phyloP scores from a whole-genome alignment of 345 rosid genomes.

The Sonneratia alba region DNA sequence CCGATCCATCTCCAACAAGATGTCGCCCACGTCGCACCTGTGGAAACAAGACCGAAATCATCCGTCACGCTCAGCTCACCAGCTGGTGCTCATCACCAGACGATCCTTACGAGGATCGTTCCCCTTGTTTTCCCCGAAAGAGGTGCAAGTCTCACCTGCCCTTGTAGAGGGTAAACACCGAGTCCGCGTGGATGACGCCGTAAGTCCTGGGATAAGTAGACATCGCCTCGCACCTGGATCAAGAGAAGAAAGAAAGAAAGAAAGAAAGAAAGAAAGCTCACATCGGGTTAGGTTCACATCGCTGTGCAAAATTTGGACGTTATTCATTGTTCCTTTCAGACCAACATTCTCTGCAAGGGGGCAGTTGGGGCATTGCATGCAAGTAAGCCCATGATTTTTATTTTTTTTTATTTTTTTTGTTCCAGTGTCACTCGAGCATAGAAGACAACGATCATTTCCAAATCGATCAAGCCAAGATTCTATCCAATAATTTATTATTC shows the following conservation, averaged over 20 bases:
- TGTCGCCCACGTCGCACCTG: conserved; percentile 32
- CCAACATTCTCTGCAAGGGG: background rate
- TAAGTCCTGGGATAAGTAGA: conserved; percentile 19
- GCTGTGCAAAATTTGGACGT: background rate
- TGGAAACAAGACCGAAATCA: background rate
- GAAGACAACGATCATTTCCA: background rate
- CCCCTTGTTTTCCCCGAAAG: background rate
- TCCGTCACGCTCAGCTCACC: background rate
- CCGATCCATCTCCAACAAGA: conserved; percentile 41
- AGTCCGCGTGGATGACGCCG: conserved; percentile 16
- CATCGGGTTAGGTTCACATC: too few relatives aligned
- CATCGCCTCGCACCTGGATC: conserved; percentile 17
- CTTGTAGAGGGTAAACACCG: conserved; percentile 14
- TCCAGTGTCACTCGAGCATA: background rate
- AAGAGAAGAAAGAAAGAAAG: background rate
- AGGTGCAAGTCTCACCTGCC: conserved; percentile 6
- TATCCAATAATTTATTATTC: background rate
- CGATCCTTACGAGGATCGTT: too few relatives aligned
- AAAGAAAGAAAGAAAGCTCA: too few relatives aligned
- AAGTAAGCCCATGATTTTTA: too few relatives aligned
- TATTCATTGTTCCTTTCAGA: background rate
- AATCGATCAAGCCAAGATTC: background rate
- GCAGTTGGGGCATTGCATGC: background rate
- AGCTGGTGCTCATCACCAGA: background rate
- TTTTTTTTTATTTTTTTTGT: too few relatives aligned